Percentiles rank a stretch among this genome's conserved stretches.
These are phyloP conservation scores for Rhodocollybia butyracea DNA, from an alignment of 768 basidiomycete genomes.

Conservation along the genomic window DNA sequence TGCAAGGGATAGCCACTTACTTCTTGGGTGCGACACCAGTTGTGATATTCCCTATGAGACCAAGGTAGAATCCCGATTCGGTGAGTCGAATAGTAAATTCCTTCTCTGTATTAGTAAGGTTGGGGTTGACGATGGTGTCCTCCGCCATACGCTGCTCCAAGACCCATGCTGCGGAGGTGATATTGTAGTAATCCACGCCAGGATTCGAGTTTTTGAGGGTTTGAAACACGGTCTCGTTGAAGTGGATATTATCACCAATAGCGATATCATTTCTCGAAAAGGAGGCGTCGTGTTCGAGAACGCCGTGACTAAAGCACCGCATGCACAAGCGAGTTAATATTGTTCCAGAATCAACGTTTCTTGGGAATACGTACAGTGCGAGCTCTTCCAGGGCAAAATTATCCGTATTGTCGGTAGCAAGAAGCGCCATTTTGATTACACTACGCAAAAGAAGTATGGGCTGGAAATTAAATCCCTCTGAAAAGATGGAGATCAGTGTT, in stretches of 20 bases:
- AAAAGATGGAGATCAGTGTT: neutral
- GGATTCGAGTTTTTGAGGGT: slow-evolving; percentile 8
- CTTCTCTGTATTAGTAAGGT: slow-evolving; percentile 8
- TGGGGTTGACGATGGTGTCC: slow-evolving; percentile 9
- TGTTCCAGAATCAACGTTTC: neutral
- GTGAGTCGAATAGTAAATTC: slow-evolving; percentile 10
- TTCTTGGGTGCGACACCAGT: neutral
- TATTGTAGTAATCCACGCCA: slow-evolving; percentile 13
- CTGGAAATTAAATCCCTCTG: neutral
- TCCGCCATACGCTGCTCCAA: slow-evolving; percentile 6
- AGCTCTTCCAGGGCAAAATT: slow-evolving; percentile 14
- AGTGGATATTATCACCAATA: slow-evolving; percentile 5
- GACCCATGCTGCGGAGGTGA: slow-evolving; percentile 6
- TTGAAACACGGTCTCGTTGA: slow-evolving; percentile 5
- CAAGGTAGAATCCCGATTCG: slow-evolving; percentile 12
- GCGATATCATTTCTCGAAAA: slow-evolving; percentile 2
- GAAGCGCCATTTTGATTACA: slow-evolving; percentile 11
- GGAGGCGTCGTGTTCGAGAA: slow-evolving; percentile 7
- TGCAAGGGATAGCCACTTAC: too few relatives aligned
- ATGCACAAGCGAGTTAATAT: neutral
- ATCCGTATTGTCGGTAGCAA: slow-evolving; percentile 14
- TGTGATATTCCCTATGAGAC: slow-evolving; percentile 8
- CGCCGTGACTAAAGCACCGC: neutral
- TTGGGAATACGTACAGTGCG: slow-evolving; percentile 10
- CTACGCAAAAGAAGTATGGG: neutral